Base-by-base conservation (phyloP, 768 basidiomycete species). In the Coprinopsis strossmayeri region DNA sequence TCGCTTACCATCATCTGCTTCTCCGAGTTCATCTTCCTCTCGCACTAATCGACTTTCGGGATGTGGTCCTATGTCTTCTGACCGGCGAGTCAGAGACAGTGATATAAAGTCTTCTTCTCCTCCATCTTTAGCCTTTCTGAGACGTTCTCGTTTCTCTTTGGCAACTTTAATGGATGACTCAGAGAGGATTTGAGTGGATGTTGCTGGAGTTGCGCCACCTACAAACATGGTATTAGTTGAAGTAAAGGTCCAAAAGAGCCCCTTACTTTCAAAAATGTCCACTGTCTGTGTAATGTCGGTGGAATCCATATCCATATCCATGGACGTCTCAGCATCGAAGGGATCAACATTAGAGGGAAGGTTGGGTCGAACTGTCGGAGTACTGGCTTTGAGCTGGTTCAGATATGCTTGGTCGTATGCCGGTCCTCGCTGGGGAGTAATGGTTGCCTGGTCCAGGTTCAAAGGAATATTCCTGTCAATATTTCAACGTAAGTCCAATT, bases 1-100 rank as follows among this genome's bases (percentile, higher is more conserved):
- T 49, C 17, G 61, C 77, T 34, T 56, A 90, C 91, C 91, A 53
- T 93, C 91, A 32, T 92, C 91, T 2, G 82, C 89, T 60, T 92
- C 88, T 10, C 91, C 91, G 1, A 89, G 61, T 54, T 93, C 88
- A 62, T 93, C 91, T 34, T 93, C 91, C 64, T 93, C 91, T 42
- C 91, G 71, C 65, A 87, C 60, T 23, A 93, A 66, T 7, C 91
- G 77, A 60, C 88, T 91, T 55, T 84, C 85, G 5, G 90, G 91
- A 69, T 91, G 89, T 5, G 90, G 90, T 0, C 89, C 89, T 55
- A 77, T 72, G 7, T 74, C 62, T 28, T 84, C 78, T 17, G 67
- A 66, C 39, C 70, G 71, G 51, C 74, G 79, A 0, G 79, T 69
- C 3, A 92, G 75, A 17, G 86, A 81, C 13, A 93, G 64, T 0